Evolutionary conservation across 1,139 yeast genomes (phyloP), one percentile per base, ranked within the genome.

Genomic region (Lodderomyces metapsilosis): DNA sequence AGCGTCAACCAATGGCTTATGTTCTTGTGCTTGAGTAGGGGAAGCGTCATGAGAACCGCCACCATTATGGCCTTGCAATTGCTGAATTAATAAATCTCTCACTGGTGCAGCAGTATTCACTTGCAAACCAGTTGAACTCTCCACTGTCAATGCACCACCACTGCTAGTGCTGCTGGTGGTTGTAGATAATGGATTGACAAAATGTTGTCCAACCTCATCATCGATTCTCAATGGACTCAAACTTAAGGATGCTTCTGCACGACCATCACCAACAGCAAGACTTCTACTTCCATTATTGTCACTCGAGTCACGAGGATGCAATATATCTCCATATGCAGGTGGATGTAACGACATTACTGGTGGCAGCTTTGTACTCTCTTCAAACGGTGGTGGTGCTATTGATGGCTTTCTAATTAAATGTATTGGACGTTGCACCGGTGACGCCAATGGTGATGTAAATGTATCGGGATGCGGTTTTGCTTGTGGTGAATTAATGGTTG

Each of bases 401-500:
- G 73, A 62, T 2, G 76, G 77, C 28, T 58, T 54, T 39, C 74
- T 50, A 17, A 65, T 44, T 13, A 64, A 41, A 50, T 66, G 72
- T 18, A 68, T 64, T 6, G 74, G 74, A 36, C 71, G 49, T 40
- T 56, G 57, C 4, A 59, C 42, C 2, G 71, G 71, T 12, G 71
- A 60, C 20, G 31, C 42, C 5, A 61, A 33, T 1, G 82, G 82
- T 1, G 78, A 68, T 7, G 43, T 43, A 42, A 66, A 57, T 2
- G 64, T 64, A 3, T 56, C 69, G 1, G 71, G 67, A 45, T 74
- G 67, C 2, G 84, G 84, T 20, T 69, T 48, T 1, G 85, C 84
- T 48, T 78, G 85, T 2, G 82, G 83, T 0, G 88, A 77, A 38
- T 74, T 66, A 36, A 83, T 59, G 10, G 55, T 58, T 6, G 60